These are phyloP conservation scores for Favolaschia claudopus DNA, from an alignment of 768 basidiomycete species.

Conservation along the genomic window DNA sequence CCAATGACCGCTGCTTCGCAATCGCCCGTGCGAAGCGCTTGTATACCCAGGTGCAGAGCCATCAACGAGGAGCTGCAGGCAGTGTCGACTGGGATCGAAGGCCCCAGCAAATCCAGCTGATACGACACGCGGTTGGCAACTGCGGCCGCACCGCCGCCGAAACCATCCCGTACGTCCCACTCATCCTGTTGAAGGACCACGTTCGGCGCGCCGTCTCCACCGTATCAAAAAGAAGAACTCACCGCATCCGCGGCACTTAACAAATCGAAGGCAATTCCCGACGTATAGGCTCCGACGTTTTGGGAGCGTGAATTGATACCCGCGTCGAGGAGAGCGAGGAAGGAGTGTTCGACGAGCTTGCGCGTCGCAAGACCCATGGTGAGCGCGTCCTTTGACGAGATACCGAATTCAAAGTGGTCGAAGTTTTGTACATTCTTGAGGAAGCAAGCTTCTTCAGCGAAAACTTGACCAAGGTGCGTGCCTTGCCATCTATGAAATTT, in stretches of 20 bases:
- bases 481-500: constrained; percentile 35
- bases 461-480: constrained; percentile 34
- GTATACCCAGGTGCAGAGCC: constrained; percentile 56
- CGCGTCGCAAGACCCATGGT: constrained; percentile 44
- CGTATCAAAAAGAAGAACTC: neutral
- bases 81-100: constrained; percentile 58
- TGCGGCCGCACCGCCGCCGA: constrained; percentile 42
- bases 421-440: constrained; percentile 45
- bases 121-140: constrained; percentile 53
- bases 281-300: constrained; percentile 51
- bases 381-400: constrained; percentile 43
- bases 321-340: constrained; percentile 53
- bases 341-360: constrained; percentile 46
- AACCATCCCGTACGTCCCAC: constrained; percentile 40
- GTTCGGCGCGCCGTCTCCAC: too few relatives aligned
- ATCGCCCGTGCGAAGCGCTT: constrained; percentile 51
- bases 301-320: constrained; percentile 53
- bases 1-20: constrained; percentile 57
- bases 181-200: constrained; percentile 38
- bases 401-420: constrained; percentile 50
- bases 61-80: constrained; percentile 58
- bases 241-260: constrained; percentile 37
- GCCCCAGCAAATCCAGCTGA: constrained; percentile 49
- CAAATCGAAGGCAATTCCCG: constrained; percentile 33
- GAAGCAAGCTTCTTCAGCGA: constrained; percentile 42